Base-by-base conservation (phyloP, 352 stramenopile genomes). In the Bremia lactucae region DNA sequence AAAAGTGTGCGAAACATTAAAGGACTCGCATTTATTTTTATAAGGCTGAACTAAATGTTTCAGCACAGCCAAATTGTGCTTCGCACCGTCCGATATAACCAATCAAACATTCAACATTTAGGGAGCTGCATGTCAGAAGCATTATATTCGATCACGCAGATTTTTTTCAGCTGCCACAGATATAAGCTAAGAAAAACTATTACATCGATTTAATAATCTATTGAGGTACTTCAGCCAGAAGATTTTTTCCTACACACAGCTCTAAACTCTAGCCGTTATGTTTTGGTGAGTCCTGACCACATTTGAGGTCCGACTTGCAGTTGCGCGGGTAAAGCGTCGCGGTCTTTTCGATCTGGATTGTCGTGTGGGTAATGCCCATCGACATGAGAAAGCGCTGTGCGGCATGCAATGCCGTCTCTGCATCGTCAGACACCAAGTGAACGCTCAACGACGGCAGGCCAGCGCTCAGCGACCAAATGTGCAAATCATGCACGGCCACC, bases 391-490 rank as follows among this genome's bases (percentile, higher is more conserved):
- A 87, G 37, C 69, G 55, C 47, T 93, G 80, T 13, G 78, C 72
- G 23, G 72, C 60, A 26, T 80, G 59, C 29, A 90, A 64, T 24
- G 77, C 68, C 26, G 66, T 63, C 42, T 88, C 75, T 3, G 69
- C 59, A 24, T 87, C 63, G 21, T 76, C 63, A 23, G 67, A 84
- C 16, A 87, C 53, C 37, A 97, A 60, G 62, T 99, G 95, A 16
- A 98, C 93, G 42, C 83, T 97, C 19, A 98, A 66, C 15, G 83
- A 84, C 8, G 73, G 72, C 22, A 89, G 52, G 0, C 92, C 91
- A 8, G 95, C 78, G 19, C 83, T 97, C 37, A 99, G 86, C 40
- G 69, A 95, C 96, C 96, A 99, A 46, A 98, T 96, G 72, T 98
- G 95, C 46, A 99, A 66, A 63, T 98, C 92, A 68, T 99, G 95